Evolutionary conservation across 2,329 filamentous ascomycete genomes (phyloP), one percentile per base, ranked within the genome.

Genomic region (Pseudogymnoascus sp.): DNA sequence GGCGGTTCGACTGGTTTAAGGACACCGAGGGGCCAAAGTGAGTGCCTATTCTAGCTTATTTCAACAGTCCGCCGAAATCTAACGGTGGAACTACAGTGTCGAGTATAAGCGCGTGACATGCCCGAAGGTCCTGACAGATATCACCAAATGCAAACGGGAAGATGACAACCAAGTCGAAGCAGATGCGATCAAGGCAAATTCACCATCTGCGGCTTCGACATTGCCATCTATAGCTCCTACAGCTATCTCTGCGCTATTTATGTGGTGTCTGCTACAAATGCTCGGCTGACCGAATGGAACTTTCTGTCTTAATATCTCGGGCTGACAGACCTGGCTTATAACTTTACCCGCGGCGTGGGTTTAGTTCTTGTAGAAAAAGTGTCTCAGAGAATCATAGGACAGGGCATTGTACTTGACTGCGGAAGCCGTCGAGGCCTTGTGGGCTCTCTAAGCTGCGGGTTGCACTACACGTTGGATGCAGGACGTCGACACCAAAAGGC

Each of bases 141-240:
- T 56, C 50, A 56, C 50, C 11, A 11, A 56, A 4, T 56, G 50
- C 50, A 56, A 33, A 18, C 50, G 50, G 10, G 25, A 18, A 12
- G 60, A 61, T 50, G 60, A 61, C 60, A 38, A 67, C 44, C 68
- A 11, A 12, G 10, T 56, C 11, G 25, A 56, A 5, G 47, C n/a
- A 31, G 47, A 56, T 31, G 47, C 47, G 47, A 18, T 23, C 47
- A 56, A 33, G n/a, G 47, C 47, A 8, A 33, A 21, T 21, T 33
- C 50, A 14, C 14, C 16, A 56, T 56, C 50, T 14, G 50, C 50
- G 3, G 50, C 50, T 14, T 56, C 50, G 5, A 56, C 28, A 35
- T 21, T 56, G 25, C 28, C 50, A 3, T 18, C 50, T 18, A 56
- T 56, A 16, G n/a, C 4, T 11, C 50, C 50, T 14, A 21, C 28